phyloP scores from a whole-genome alignment of 805 yeast species.

The Wickerhamomyces sydowiorum region DNA sequence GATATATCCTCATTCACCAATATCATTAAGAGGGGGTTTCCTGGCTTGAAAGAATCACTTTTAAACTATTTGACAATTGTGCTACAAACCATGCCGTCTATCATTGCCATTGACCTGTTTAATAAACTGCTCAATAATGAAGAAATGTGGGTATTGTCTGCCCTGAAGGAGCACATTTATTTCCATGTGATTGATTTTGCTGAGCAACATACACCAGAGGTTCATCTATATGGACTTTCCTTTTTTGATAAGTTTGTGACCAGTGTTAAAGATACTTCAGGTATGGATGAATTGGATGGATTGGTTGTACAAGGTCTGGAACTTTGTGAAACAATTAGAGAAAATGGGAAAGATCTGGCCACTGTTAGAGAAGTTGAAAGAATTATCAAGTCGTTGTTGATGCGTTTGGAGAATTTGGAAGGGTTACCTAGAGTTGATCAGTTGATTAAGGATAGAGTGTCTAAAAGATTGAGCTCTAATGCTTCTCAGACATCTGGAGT shows the following conservation, averaged over 20 bases:
- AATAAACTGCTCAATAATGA: not conserved
- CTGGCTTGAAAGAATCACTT: not conserved
- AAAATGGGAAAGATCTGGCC: not conserved
- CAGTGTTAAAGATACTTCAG: not conserved
- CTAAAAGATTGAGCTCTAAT: not conserved
- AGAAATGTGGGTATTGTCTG: not conserved
- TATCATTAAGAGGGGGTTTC: not conserved
- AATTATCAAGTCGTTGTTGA: not conserved
- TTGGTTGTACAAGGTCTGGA: not conserved
- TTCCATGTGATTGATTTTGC: slow-evolving; percentile 11
- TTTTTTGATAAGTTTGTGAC: not conserved
- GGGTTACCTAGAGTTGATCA: not conserved
- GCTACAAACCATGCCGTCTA: not conserved
- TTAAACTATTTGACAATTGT: not conserved
- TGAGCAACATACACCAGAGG: not conserved
- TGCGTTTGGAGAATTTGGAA: not conserved
- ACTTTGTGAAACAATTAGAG: not conserved
- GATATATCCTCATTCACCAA: not conserved
- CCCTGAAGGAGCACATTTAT: slow-evolving; percentile 8
- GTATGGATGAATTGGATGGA: not conserved
- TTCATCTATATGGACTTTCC: not conserved
- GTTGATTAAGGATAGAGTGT: not conserved
- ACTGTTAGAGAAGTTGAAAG: not conserved
- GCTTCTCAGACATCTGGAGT: not conserved
- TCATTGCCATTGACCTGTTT: slow-evolving; percentile 4